A percentile compares a stretch with the other conserved stretches of the same genome.
Conservation (phyloP, 1,284 basidiomycete species). For the Malassezia cuniculi region DNA sequence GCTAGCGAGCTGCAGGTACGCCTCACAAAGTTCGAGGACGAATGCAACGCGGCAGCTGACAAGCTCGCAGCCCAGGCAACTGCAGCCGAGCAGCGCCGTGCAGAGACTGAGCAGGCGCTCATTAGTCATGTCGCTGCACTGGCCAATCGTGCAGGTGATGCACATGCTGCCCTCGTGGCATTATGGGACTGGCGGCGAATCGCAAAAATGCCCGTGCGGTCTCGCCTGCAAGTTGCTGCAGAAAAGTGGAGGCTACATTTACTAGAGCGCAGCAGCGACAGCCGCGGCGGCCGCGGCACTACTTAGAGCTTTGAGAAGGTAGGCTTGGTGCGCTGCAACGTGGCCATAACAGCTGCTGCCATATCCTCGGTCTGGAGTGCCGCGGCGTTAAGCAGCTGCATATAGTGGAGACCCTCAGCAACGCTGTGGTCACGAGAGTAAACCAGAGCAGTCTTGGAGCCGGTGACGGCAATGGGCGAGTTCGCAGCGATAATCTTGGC, state of each 20-base stretch:
- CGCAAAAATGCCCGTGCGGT: background rate
- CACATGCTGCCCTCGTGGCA: conserved; percentile 3
- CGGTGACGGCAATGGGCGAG: conserved; percentile 65
- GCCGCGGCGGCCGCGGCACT: too few species aligned
- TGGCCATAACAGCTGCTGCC: conserved; percentile 46
- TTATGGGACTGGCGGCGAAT: conserved; percentile 1
- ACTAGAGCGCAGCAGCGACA: background rate
- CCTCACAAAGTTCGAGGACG: conserved; percentile 19
- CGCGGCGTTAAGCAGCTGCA: conserved; percentile 61
- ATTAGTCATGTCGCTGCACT: conserved; percentile 5
- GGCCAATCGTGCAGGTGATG: conserved; percentile 5
- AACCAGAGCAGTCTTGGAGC: conserved; percentile 63
- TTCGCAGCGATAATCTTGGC: conserved; percentile 61
- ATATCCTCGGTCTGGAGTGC: conserved; percentile 59
- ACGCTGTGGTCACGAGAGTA: conserved; percentile 69
- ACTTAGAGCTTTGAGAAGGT: conserved; percentile 39
- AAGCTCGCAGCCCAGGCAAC: conserved; percentile 10
- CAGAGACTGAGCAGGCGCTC: conserved; percentile 7
- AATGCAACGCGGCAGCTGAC: conserved; percentile 12
- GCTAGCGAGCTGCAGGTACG: conserved; percentile 16
- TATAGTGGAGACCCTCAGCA: conserved; percentile 64
- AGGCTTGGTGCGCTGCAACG: conserved; percentile 46
- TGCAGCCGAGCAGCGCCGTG: conserved; percentile 4
- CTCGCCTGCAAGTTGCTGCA: background rate
- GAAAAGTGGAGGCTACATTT: conserved; percentile 12